Base-by-base conservation (phyloP, 2,329 filamentous ascomycete genomes). In the Xylariaceae sp. region DNA sequence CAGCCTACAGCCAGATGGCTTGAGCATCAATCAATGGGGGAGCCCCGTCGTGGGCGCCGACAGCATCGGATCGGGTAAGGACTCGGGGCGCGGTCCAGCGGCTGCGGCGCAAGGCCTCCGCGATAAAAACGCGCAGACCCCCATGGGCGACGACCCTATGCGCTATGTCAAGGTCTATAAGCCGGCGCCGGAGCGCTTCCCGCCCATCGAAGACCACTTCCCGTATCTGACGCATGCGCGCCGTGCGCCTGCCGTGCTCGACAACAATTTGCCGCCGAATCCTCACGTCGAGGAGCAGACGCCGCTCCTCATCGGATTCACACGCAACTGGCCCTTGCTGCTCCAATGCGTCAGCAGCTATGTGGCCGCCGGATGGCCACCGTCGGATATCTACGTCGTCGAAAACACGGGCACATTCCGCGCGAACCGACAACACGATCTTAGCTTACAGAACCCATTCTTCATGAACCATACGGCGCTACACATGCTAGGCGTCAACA, bases 351-450 rank as follows among this genome's bases (percentile, higher is more conserved):
- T 78, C 3, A 64, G 73, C 22, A 69, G 65, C 37, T 79, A 78
- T 54, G 70, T 79, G 41, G 68, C 73, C 1, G 71, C 71, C 3
- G 75, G 75, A 16, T 79, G 74, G 74, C 75, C 74, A 30, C 56
- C 71, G 2, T 60, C 61, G 19, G 69, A 78, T 48, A 78, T 79
- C 41, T 69, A 71, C 44, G 66, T 79, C 1, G 62, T 79, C 4
- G 75, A 78, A 50, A 79, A 78, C 56, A 78, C 70, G 12, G 74
- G 74, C 12, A 68, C 68, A 3, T 73, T 76, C 61, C 58, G 67
- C 39, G 63, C 69, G 9, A 78, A 78, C 48, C 57, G 61, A 34
- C 52, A 65, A n/a, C 58, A 60, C 1, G 52, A 61, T 16, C 61
- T 78, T 19, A 66, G 67, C 0, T 54, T 72, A 3, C 67, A 76